Percentiles rank a stretch among this genome's conserved stretches.
phyloP scores from a whole-genome alignment of 345 rosid genomes.

The Camelina hispida region DNA sequence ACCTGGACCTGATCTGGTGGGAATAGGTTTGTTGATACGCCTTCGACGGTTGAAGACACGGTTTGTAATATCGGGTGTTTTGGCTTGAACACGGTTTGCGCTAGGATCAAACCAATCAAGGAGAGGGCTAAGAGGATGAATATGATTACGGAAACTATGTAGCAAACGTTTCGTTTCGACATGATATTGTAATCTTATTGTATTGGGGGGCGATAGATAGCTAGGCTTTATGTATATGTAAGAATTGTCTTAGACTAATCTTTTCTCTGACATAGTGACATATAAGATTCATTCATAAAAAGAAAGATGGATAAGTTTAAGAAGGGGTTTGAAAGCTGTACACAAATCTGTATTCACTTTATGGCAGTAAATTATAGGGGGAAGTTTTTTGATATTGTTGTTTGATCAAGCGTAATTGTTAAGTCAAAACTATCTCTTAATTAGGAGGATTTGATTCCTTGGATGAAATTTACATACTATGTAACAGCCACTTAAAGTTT shows the following conservation, averaged over 20 bases:
- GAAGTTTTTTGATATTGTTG: background rate
- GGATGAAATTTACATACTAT: background rate
- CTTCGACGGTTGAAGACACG: constrained; percentile 52
- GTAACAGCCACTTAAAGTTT: background rate
- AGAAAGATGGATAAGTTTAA: background rate
- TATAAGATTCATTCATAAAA: background rate
- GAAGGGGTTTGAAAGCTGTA: background rate
- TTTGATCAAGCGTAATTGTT: constrained; percentile 4
- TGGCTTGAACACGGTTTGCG: constrained; percentile 59
- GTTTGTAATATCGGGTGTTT: constrained; percentile 48
- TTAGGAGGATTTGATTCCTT: constrained; percentile 11
- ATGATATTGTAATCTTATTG: background rate
- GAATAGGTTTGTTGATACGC: constrained; percentile 50
- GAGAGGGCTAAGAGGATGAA: constrained; percentile 37
- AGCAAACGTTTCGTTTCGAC: constrained; percentile 33
- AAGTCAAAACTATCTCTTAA: constrained; percentile 14
- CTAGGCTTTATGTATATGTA: constrained; percentile 1
- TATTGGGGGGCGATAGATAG: background rate
- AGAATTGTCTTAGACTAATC: constrained; percentile 1
- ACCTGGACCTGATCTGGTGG: constrained; percentile 46
- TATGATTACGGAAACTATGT: constrained; percentile 35
- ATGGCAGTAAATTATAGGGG: constrained; percentile 11
- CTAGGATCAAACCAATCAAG: constrained; percentile 41
- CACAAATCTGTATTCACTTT: constrained; percentile 19
- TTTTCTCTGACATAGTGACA: background rate